Evolutionary conservation across 2,329 filamentous ascomycete genomes (phyloP), one percentile per base, ranked within the genome.

Genomic region (Sporothrix dimorphospora): DNA sequence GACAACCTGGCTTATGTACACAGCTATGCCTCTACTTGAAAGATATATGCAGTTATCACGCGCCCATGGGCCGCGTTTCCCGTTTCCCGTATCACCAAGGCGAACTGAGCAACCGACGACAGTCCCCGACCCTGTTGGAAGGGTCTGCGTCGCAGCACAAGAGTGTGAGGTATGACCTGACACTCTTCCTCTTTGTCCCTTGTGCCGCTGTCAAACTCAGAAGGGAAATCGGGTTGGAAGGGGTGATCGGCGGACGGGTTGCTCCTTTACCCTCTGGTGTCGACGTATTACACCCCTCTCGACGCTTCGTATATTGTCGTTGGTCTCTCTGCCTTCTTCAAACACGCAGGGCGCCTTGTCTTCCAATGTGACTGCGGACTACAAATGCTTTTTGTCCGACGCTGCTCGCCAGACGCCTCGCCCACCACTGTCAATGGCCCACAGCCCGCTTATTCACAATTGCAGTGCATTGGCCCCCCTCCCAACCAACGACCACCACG

Each of bases 341-440:
- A 65, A 30, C 42, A 40, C 49, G 45, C 65, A 57, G 40, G 47
- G 27, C 47, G 63, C 45, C 45, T 40, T 53, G 63, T 30, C 42
- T 68, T 55, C 66, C 49, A 12, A 69, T 57, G 47, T 69, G 66
- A 69, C 66, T 69, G 47, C n/a, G 66, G 49, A 40, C 49, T 69
- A 49, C 66, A 69, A 42, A 57, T 69, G 66, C 30, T 27, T 53
- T 30, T 34, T 53, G 40, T 27, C 19, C 47, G 49, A 69, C 19
- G 47, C 30, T 40, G 45, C 59, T 65, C 19, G 59, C 38, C 40
- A 42, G 7, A 27, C 24, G 8, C 24, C 24, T 12, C 12, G 9
- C 12, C 11, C 34, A 21, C 53, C n/a, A n/a, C 53, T 11, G 59
- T 42, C 38, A 40, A 24, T 34, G 38, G 59, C n/a, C 45, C 19